These are phyloP conservation scores for Alternaria gansuensis DNA, from an alignment of 2,329 filamentous ascomycete species.

Conservation along the genomic window DNA sequence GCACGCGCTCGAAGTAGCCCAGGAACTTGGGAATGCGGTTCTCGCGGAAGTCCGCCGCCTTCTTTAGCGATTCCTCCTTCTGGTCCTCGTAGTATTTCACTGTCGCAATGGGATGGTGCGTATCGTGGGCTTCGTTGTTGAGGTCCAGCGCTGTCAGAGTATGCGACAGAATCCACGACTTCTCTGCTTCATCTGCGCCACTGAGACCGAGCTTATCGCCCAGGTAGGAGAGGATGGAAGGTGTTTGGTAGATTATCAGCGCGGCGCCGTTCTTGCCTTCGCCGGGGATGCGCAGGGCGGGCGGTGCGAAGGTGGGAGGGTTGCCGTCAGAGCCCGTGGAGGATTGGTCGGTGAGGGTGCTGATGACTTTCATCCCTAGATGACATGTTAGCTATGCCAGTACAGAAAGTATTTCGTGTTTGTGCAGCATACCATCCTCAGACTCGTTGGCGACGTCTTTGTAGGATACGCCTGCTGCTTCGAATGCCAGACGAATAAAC, in stretches of 20 bases:
- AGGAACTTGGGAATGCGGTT: constrained; percentile 76
- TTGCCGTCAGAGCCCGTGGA: constrained; percentile 63
- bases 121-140: constrained; percentile 76
- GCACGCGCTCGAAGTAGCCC: constrained; percentile 72
- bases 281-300: constrained; percentile 65
- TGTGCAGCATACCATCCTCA: constrained; percentile 53
- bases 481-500: constrained; percentile 74
- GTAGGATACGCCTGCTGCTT: constrained; percentile 72
- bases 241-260: constrained; percentile 72
- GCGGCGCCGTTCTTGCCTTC: constrained; percentile 62
- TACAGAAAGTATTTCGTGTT: background rate
- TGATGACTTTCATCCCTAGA: constrained; percentile 59
- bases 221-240: constrained; percentile 77
- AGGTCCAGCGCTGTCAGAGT: constrained; percentile 76
- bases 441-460: constrained; percentile 65
- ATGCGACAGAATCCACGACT: constrained; percentile 69
- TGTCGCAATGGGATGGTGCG: constrained; percentile 73
- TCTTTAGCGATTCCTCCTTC: constrained; percentile 69
- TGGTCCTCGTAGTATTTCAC: constrained; percentile 77
- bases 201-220: constrained; percentile 68
- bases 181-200: constrained; percentile 58
- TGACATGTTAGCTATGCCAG: background rate
- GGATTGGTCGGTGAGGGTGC: constrained; percentile 58
- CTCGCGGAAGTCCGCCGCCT: constrained; percentile 66
- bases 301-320: constrained; percentile 72